Percentiles rank a stretch among this genome's conserved stretches.
Conservation (phyloP, 139 green algal genomes). For the Picocystis salinarum region DNA sequence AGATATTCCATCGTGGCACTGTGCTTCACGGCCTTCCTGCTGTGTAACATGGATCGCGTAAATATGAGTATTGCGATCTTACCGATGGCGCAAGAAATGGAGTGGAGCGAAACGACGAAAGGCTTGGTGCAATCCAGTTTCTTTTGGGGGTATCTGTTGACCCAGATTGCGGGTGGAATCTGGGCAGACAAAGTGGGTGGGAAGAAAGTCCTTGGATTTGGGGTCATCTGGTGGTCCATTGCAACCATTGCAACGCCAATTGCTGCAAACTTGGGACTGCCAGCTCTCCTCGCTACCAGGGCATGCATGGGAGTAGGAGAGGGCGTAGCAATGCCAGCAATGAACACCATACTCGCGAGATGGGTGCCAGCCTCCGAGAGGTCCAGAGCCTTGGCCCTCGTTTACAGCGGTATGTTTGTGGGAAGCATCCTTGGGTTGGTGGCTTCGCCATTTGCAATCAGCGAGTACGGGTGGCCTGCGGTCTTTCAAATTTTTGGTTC, state of each 20-base stretch:
- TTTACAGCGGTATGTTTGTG: conserved; percentile 91
- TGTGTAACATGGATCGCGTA: conserved; percentile 83
- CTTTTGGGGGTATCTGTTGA: conserved; percentile 80
- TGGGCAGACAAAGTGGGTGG: conserved; percentile 79
- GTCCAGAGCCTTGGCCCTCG: conserved; percentile 64
- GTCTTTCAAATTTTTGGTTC: conserved; percentile 89
- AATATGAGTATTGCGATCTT: conserved; percentile 97
- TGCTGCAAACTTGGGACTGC: conserved; percentile 57
- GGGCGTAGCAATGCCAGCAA: conserved; percentile 93
- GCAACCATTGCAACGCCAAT: conserved; percentile 79
- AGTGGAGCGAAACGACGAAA: conserved; percentile 60
- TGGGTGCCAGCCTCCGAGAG: conserved; percentile 78
- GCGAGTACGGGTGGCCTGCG: conserved; percentile 50
- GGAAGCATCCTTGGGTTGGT: conserved; percentile 51
- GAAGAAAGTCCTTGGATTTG: conserved; percentile 78
- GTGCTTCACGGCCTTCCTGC: conserved; percentile 82
- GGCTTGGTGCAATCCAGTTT: conserved; percentile 93
- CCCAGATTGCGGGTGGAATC: conserved; percentile 76
- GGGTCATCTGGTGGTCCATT: conserved; percentile 89
- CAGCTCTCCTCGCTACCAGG: conserved; percentile 49
- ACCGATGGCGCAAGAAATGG: conserved; percentile 61
- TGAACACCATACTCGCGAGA: conserved; percentile 90
- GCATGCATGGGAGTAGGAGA: conserved; percentile 90
- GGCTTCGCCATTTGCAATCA: background rate
- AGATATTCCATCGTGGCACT: conserved; percentile 64